Conservation (phyloP, 129 eudicot genomes). For the Flaveria bidentis region DNA sequence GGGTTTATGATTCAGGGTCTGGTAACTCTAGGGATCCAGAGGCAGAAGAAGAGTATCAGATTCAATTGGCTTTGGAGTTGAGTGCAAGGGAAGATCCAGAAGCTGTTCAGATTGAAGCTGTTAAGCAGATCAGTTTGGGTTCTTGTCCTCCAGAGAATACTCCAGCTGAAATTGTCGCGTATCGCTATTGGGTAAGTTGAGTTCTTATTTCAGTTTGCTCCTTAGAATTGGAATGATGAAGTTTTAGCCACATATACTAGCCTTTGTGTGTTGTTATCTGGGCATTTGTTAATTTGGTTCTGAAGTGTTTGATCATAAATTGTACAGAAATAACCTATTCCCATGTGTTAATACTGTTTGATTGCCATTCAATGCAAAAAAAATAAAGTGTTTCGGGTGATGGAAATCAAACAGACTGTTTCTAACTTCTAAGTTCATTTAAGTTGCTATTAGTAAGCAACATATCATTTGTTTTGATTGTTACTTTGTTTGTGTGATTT, state of each 20-base stretch:
- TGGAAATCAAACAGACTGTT: conserved; percentile 12
- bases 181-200: conserved; percentile 79
- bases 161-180: conserved; percentile 74
- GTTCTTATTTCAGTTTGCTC: conserved; percentile 20
- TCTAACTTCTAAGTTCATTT: conserved; percentile 6
- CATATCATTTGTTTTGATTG: conserved; percentile 6
- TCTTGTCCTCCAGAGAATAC: conserved; percentile 54
- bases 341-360: conserved; percentile 13
- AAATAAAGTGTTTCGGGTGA: conserved; percentile 12
- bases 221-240: neutral
- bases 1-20: conserved; percentile 26
- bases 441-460: neutral
- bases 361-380: conserved; percentile 17
- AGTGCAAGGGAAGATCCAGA: conserved; percentile 98
- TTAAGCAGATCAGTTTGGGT: conserved; percentile 92
- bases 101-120: conserved; percentile 96
- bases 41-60: conserved; percentile 82
- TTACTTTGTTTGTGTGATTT: neutral
- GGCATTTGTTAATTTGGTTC: neutral
- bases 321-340: neutral
- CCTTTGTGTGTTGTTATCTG: neutral
- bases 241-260: too few species aligned
- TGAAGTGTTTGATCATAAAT: conserved; percentile 3
- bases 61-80: conserved; percentile 89
- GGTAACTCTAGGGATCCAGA: conserved; percentile 53